These are phyloP conservation scores for Graphilbum ipis-grandicollis DNA, from an alignment of 2,329 filamentous ascomycete genomes.

Conservation along the genomic window DNA sequence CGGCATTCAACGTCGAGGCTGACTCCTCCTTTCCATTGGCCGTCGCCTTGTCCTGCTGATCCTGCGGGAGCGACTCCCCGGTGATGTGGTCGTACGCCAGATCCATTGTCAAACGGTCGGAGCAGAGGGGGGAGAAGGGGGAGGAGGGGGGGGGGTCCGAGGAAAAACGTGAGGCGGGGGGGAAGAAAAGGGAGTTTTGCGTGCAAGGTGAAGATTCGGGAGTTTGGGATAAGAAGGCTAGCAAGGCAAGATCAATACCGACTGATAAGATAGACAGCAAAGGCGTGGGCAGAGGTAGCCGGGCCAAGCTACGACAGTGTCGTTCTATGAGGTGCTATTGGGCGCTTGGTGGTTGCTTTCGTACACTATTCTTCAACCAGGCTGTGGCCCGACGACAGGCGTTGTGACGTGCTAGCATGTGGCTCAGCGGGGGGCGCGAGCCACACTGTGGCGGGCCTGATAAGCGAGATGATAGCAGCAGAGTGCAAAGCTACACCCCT, in stretches of 20 bases:
- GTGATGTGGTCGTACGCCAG: conserved; percentile 93
- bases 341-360: background rate
- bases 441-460: no score
- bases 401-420: background rate
- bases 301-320: no score
- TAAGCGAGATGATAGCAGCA: no score
- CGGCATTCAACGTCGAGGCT: conserved; percentile 53
- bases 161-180: background rate
- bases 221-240: no score
- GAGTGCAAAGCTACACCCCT: no score
- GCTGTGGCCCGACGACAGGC: no score
- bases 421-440: background rate
- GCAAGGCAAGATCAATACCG: background rate
- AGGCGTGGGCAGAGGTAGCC: no score
- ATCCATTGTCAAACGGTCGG: conserved; percentile 47
- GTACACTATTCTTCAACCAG: no score
- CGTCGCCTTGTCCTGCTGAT: conserved; percentile 27
- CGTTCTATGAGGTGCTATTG: background rate
- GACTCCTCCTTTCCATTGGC: conserved; percentile 24
- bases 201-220: no score
- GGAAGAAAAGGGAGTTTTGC: no score
- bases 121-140: background rate
- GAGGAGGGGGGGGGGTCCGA: background rate
- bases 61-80: conserved; percentile 55
- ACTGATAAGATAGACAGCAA: background rate